Conservation (phyloP, 2,329 filamentous ascomycete species). For the Huntiella moniliformis region DNA sequence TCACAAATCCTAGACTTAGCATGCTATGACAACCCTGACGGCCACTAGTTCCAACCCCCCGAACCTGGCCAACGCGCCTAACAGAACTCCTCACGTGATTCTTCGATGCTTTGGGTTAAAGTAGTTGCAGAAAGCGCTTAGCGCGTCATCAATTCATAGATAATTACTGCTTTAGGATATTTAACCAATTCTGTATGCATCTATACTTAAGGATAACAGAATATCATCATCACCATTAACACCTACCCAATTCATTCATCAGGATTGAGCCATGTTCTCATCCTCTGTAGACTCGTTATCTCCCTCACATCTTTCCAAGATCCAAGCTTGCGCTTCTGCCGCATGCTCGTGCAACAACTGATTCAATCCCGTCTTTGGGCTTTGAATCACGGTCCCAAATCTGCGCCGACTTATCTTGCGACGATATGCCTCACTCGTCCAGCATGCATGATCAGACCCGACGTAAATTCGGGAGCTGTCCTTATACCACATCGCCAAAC, state of each 20-base stretch:
- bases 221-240: neutral
- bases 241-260: neutral
- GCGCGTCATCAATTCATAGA: neutral
- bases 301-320: conserved; percentile 22
- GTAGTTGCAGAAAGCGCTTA: too few relatives aligned
- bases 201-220: too few relatives aligned
- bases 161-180: neutral
- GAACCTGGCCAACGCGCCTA: too few relatives aligned
- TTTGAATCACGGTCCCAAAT: conserved; percentile 39
- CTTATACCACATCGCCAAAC: conserved; percentile 65
- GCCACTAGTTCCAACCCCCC: too few relatives aligned
- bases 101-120: too few relatives aligned
- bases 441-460: conserved; percentile 54
- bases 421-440: conserved; percentile 42
- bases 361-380: conserved; percentile 28
- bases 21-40: too few relatives aligned
- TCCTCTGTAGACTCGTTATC: conserved; percentile 31
- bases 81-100: too few relatives aligned
- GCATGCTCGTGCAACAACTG: conserved; percentile 39
- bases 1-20: too few relatives aligned
- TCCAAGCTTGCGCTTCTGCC: conserved; percentile 32
- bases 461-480: conserved; percentile 66
- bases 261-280: conserved; percentile 19
- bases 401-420: conserved; percentile 40
- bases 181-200: too few relatives aligned